phyloP scores from a whole-genome alignment of 2,329 filamentous ascomycete species.

The Fusarium sarcochroum region DNA sequence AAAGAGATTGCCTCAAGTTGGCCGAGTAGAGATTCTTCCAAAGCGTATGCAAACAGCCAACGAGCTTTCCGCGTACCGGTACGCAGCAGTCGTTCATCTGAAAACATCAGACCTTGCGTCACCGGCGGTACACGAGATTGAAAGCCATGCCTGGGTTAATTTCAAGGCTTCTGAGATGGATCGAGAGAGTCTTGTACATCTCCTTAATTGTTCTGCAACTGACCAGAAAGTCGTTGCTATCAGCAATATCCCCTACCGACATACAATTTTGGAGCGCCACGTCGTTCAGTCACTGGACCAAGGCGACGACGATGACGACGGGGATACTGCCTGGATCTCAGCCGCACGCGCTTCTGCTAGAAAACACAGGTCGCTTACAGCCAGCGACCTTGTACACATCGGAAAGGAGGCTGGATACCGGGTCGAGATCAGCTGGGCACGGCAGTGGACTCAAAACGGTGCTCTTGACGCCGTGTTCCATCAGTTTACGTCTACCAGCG shows the following conservation, averaged over 20 bases:
- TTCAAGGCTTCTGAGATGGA: slow-evolving; percentile 32
- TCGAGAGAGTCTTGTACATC: slow-evolving; percentile 12
- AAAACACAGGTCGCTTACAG: slow-evolving; percentile 26
- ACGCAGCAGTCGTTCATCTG: slow-evolving; percentile 42
- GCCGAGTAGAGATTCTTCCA: slow-evolving; percentile 47
- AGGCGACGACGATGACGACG: not conserved
- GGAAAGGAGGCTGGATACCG: slow-evolving; percentile 57
- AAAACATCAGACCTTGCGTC: no score
- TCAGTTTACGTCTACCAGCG: slow-evolving; percentile 33
- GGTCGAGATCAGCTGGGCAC: slow-evolving; percentile 60
- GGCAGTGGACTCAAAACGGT: slow-evolving; percentile 47
- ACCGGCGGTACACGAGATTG: not conserved
- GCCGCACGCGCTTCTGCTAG: not conserved
- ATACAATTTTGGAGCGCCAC: slow-evolving; percentile 44
- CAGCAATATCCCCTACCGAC: slow-evolving; percentile 48
- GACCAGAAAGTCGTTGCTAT: slow-evolving; percentile 26
- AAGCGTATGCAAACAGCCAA: slow-evolving; percentile 48
- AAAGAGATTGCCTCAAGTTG: slow-evolving; percentile 27
- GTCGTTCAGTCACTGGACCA: slow-evolving; percentile 21
- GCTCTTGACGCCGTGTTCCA: slow-evolving; percentile 39
- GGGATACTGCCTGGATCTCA: slow-evolving; percentile 7
- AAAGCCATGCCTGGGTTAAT: slow-evolving; percentile 34
- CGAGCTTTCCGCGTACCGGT: slow-evolving; percentile 48
- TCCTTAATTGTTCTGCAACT: slow-evolving; percentile 18
- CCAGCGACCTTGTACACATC: no score